These are phyloP conservation scores for Tephrocybe sp. DNA, from an alignment of 768 basidiomycete species.

Conservation along the genomic window DNA sequence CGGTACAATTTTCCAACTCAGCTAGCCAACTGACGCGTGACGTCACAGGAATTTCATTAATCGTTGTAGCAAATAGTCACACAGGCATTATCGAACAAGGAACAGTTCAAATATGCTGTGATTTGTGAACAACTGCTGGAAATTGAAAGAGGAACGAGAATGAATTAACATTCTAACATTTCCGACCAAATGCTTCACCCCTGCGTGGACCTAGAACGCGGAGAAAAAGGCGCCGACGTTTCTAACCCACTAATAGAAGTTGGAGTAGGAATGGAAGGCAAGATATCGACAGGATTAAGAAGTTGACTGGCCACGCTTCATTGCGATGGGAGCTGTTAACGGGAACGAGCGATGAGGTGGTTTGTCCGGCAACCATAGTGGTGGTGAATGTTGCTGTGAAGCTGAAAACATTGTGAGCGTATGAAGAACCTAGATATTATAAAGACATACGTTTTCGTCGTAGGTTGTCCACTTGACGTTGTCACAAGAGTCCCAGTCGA, in stretches of 20 bases:
- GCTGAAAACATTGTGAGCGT: background rate
- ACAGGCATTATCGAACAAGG: too few species aligned
- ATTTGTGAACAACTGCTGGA: too few species aligned
- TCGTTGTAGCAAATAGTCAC: too few species aligned
- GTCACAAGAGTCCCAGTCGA: slow-evolving; percentile 2
- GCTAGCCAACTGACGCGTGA: slow-evolving; percentile 22
- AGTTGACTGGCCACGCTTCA: background rate
- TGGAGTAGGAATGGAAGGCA: background rate
- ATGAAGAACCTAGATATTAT: background rate
- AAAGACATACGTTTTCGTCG: slow-evolving; percentile 2
- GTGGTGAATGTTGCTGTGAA: slow-evolving; percentile 4
- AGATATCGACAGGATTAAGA: background rate
- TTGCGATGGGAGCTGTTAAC: slow-evolving; percentile 2
- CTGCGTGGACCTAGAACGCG: too few species aligned
- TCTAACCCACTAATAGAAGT: too few species aligned
- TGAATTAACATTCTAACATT: too few species aligned
- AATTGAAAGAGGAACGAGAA: too few species aligned
- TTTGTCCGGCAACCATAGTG: background rate
- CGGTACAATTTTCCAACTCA: background rate
- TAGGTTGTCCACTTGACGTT: background rate
- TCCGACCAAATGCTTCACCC: too few species aligned
- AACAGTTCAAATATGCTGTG: too few species aligned
- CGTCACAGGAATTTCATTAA: slow-evolving; percentile 9
- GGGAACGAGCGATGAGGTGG: background rate
- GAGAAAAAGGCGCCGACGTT: too few species aligned